Base-by-base conservation (phyloP, 306 rosid genomes). In the Cucurbita argyrosperma region DNA sequence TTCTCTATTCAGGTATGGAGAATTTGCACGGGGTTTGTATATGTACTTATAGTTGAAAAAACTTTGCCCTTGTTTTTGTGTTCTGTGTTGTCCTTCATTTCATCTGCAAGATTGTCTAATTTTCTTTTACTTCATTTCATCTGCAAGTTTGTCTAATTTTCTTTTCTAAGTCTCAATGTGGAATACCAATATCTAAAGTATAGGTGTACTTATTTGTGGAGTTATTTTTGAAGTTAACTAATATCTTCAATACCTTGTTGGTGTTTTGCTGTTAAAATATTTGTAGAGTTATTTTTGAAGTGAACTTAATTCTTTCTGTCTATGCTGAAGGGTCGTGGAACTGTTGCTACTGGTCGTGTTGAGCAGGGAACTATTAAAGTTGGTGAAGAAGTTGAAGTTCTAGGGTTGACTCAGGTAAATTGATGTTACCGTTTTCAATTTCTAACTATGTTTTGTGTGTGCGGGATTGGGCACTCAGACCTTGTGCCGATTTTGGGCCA, bases 271-370 rank as follows among this genome's bases (percentile, higher is more conserved):
- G 39, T 3, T 26, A 30, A 30, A 47, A 2, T 69, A 69, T 15
- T 35, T 74, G 42, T 68, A 15, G 55, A 21, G 23, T 5, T 43
- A 15, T 56, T 61, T 5, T 78, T 58, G 52, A 21, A 12, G 26
- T 43, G 57, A 30, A 60, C 46, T 58, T 54, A 14, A 58, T 46
- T 46, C 58, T 42, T 23, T 47, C 77, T 74, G 35, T 81, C 68
- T 85, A 53, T 80, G 62, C 76, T 77, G 66, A 80, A 94, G 97
- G 99, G 99, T 10, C 97, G 99, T 69, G 99, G 99, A 82, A 94
- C 99, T 76, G 99, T 94, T 30, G 96, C 97, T 71, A 94, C 97
- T 74, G 99, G 99, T 46, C 96, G 99, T 72, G 88, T 94, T 76
- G 99, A 94, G 74, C 99, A 94, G 81, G 97, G 99, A 35, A 66